Conservation (phyloP, 257 asterid genomes). For the Salvia splendens region DNA sequence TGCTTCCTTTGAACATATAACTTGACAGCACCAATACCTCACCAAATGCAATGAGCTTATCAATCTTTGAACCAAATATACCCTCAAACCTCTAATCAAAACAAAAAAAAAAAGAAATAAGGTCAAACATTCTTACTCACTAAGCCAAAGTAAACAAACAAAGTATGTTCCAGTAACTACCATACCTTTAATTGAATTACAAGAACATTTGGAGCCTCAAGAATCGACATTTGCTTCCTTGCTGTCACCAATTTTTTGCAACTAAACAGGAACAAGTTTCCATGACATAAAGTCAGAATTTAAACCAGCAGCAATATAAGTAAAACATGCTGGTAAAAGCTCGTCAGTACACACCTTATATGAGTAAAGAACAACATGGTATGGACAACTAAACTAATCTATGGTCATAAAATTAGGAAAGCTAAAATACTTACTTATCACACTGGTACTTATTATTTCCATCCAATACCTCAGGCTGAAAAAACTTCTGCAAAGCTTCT, state of each 20-base stretch:
- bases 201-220: slow-evolving; percentile 95
- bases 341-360: slow-evolving; percentile 24
- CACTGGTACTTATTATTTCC: slow-evolving; percentile 94
- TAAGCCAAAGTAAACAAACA: slow-evolving; percentile 19
- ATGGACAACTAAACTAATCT: slow-evolving; percentile 12
- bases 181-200: slow-evolving; percentile 94
- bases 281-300: slow-evolving; percentile 25
- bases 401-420: slow-evolving; percentile 5
- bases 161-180: slow-evolving; percentile 18
- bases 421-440: slow-evolving; percentile 62
- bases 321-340: slow-evolving; percentile 15
- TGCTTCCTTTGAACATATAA: slow-evolving; percentile 81
- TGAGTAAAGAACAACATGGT: slow-evolving; percentile 5
- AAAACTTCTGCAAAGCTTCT: slow-evolving; percentile 84
- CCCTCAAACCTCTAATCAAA: slow-evolving; percentile 85
- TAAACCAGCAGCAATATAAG: slow-evolving; percentile 21
- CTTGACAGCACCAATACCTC: slow-evolving; percentile 80
- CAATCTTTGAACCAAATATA: slow-evolving; percentile 81
- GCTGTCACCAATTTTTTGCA: slow-evolving; percentile 96
- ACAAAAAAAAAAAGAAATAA: neutral
- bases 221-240: slow-evolving; percentile 91
- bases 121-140: slow-evolving; percentile 13
- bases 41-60: slow-evolving; percentile 74
- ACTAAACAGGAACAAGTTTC: slow-evolving; percentile 57
- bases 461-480: slow-evolving; percentile 90